A percentile compares a stretch with the other conserved stretches of the same genome.
Conservation (phyloP, 768 basidiomycete species). For the Rhodotorula babjevae region DNA sequence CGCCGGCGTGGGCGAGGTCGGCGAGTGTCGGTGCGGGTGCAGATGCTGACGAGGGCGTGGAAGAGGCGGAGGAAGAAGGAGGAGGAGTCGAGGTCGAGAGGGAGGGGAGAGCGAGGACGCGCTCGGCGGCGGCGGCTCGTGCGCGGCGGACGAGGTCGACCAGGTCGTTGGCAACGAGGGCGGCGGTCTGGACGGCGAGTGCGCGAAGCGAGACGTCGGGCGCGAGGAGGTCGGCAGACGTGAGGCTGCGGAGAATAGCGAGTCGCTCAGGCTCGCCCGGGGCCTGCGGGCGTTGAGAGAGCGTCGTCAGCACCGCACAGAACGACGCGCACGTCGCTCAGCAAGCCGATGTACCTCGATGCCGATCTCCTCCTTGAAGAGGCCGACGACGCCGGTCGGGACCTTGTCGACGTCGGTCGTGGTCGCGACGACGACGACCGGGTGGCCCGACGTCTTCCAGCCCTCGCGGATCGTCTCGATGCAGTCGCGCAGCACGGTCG, state of each 20-base stretch:
- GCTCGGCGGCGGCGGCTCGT: conserved; percentile 56
- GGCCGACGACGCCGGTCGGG: conserved; percentile 59
- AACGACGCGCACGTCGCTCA: background rate
- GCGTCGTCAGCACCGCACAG: background rate
- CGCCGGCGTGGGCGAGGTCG: conserved; percentile 47
- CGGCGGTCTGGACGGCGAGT: conserved; percentile 83
- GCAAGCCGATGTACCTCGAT: conserved; percentile 58
- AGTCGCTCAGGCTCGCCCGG: conserved; percentile 71
- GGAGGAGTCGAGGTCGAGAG: background rate
- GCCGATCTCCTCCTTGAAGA: conserved; percentile 78
- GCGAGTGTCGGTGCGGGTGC: background rate
- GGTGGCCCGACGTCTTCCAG: conserved; percentile 62
- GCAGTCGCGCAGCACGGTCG: conserved; percentile 61
- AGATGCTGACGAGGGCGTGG: too few species aligned
- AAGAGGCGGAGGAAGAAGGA: too few species aligned
- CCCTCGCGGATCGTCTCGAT: conserved; percentile 57
- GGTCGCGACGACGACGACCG: conserved; percentile 71
- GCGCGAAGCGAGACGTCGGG: conserved; percentile 71
- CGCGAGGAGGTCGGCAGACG: conserved; percentile 53
- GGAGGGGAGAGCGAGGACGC: conserved; percentile 4
- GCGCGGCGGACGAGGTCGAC: conserved; percentile 63
- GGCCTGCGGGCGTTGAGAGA: conserved; percentile 54
- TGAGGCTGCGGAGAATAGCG: conserved; percentile 56
- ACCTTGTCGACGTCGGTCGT: conserved; percentile 64
- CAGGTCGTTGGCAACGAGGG: conserved; percentile 77